These are phyloP conservation scores for Neofusicoccum laricinum DNA, from an alignment of 2,329 filamentous ascomycete genomes.

Conservation along the genomic window DNA sequence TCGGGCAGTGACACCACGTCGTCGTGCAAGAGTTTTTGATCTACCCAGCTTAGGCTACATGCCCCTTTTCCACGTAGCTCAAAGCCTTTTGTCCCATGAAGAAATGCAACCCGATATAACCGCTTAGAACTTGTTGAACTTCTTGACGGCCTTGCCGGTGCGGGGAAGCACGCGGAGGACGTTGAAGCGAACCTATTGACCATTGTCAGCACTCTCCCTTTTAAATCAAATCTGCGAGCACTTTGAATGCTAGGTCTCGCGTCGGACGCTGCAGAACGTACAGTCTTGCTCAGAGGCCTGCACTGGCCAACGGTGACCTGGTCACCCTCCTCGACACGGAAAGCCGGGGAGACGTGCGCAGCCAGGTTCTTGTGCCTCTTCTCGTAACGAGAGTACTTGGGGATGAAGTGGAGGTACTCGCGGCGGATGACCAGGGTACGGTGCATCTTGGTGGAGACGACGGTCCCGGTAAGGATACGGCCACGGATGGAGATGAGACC, in stretches of 20 bases:
- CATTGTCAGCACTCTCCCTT: conserved; percentile 6
- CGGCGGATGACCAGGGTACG: conserved; percentile 98
- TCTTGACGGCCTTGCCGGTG: conserved; percentile 96
- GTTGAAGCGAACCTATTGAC: conserved; percentile 89
- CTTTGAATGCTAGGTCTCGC: not conserved
- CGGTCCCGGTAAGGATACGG: conserved; percentile 98
- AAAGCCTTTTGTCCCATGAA: conserved; percentile 17
- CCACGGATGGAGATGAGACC: conserved; percentile 99
- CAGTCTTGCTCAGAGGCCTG: conserved; percentile 98
- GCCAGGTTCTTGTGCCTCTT: conserved; percentile 99
- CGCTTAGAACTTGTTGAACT: conserved; percentile 96
- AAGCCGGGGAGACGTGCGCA: conserved; percentile 97
- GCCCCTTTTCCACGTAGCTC: conserved; percentile 16
- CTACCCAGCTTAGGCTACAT: conserved; percentile 19
- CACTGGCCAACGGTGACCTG: conserved; percentile 99
- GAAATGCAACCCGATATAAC: conserved; percentile 17
- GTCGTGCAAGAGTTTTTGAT: conserved; percentile 18
- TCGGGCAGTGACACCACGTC: conserved; percentile 15
- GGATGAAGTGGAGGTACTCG: conserved; percentile 99
- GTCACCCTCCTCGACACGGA: conserved; percentile 99
- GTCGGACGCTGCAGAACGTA: conserved; percentile 54
- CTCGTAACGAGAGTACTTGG: conserved; percentile 99
- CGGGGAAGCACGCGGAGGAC: conserved; percentile 97
- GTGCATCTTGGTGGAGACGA: conserved; percentile 99
- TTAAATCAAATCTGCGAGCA: not conserved